phyloP scores from a whole-genome alignment of 306 rosid genomes.

The Castanea sativa region DNA sequence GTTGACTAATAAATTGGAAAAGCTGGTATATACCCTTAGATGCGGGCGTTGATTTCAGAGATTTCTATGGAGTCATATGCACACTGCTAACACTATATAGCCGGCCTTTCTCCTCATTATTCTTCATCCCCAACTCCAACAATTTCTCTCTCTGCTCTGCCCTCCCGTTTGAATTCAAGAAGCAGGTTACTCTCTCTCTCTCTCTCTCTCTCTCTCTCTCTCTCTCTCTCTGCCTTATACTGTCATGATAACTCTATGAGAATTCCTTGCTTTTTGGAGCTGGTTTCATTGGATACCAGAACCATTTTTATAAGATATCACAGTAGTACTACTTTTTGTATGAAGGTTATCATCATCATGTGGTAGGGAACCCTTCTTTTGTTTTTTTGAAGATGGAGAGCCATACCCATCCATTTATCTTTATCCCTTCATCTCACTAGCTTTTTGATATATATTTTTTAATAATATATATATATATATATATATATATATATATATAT shows the following conservation, averaged over 20 bases:
- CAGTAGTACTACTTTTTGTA: not conserved
- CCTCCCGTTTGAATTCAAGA: not conserved
- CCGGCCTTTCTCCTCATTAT: not conserved
- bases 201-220: not conserved
- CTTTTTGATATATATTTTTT: not conserved
- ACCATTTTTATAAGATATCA: not conserved
- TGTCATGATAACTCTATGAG: not conserved
- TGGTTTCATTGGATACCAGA: not conserved
- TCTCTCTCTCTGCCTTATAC: not conserved
- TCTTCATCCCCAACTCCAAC: not conserved
- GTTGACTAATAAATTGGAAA: not conserved
- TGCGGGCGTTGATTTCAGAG: constrained; percentile 16
- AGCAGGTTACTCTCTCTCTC: constrained; percentile 15
- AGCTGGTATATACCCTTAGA: not conserved
- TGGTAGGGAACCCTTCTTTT: not conserved
- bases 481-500: too few species aligned
- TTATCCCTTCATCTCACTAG: not conserved
- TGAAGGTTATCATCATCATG: not conserved
- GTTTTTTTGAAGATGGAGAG: not conserved
- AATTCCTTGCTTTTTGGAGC: not conserved
- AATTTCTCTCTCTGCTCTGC: not conserved
- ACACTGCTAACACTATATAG: not conserved
- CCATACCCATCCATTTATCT: not conserved
- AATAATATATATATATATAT: too few species aligned
- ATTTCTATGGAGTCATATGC: not conserved